Evolutionary conservation across 495 filamentous ascomycete genomes (phyloP).

Genomic region (Lophiostoma macrostomum): DNA sequence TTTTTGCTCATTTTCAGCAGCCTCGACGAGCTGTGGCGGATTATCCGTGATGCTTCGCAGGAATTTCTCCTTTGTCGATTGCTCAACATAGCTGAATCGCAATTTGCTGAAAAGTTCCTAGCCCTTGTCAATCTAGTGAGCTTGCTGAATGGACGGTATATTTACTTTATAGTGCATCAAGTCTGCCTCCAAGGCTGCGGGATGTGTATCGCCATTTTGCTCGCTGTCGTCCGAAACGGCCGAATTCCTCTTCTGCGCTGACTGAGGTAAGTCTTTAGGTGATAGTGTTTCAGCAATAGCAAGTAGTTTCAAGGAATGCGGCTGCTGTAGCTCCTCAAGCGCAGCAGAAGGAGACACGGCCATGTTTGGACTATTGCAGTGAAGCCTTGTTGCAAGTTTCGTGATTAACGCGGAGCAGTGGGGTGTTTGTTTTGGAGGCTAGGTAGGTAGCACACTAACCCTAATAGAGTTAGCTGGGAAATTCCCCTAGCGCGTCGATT

Average conservation of each 20-base stretch:
- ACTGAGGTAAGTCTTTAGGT: slow-evolving; percentile 43
- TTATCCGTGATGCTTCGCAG: slow-evolving; percentile 78
- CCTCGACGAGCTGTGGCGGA: slow-evolving; percentile 76
- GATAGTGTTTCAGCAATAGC: slow-evolving; percentile 65
- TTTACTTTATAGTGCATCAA: slow-evolving; percentile 77
- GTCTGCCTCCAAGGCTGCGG: slow-evolving; percentile 75
- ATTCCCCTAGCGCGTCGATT: too few relatives aligned
- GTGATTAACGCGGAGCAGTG: too few relatives aligned
- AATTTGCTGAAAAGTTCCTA: slow-evolving; percentile 92
- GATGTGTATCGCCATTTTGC: slow-evolving; percentile 65
- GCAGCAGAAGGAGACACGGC: too few relatives aligned
- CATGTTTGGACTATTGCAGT: too few relatives aligned
- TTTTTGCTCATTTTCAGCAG: slow-evolving; percentile 76
- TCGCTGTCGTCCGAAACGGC: slow-evolving; percentile 69
- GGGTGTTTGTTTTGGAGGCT: too few relatives aligned
- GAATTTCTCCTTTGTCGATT: slow-evolving; percentile 78
- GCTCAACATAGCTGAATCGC: slow-evolving; percentile 87
- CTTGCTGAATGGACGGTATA: background rate
- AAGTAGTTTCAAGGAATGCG: slow-evolving; percentile 60
- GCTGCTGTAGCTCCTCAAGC: slow-evolving; percentile 27
- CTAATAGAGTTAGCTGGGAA: too few relatives aligned
- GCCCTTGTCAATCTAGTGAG: background rate
- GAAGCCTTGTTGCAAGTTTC: too few relatives aligned
- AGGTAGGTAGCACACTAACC: too few relatives aligned
- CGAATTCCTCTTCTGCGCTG: slow-evolving; percentile 41